Percentiles rank a stretch among this genome's conserved stretches.
These are phyloP conservation scores for Musa beccarii DNA, from an alignment of 176 grass and related monocot species.

Conservation along the genomic window DNA sequence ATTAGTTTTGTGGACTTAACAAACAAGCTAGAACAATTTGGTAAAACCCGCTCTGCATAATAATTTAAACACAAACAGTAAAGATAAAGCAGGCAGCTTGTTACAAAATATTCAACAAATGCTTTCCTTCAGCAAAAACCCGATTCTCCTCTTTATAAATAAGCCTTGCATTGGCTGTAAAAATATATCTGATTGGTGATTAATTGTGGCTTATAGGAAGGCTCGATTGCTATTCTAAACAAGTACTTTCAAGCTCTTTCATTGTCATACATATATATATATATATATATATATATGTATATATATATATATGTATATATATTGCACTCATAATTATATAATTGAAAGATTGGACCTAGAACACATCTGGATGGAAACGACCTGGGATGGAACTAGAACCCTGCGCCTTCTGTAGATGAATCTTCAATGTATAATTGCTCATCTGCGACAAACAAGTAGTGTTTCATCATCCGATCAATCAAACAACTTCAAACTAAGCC, in stretches of 20 bases:
- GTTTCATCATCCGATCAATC: background rate
- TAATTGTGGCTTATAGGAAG: background rate
- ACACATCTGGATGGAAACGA: constrained; percentile 23
- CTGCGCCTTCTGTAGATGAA: constrained; percentile 25
- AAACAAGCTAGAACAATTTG: too few species aligned
- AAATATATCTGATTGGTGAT: background rate
- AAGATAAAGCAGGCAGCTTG: too few species aligned
- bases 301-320: background rate
- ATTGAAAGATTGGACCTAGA: background rate
- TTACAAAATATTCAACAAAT: background rate
- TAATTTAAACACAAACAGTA: too few species aligned
- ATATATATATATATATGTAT: too few species aligned
- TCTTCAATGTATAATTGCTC: constrained; percentile 23
- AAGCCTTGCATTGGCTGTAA: background rate
- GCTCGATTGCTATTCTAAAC: background rate
- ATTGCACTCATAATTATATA: background rate
- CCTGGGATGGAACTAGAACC: constrained; percentile 12
- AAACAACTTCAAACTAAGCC: background rate
- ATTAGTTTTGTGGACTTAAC: too few species aligned
- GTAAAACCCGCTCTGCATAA: too few species aligned
- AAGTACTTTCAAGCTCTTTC: background rate
- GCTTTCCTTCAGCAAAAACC: background rate
- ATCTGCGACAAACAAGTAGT: constrained; percentile 11
- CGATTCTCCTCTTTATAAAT: background rate
- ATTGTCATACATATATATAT: too few species aligned